These are phyloP conservation scores for Platanus orientalis DNA, from an alignment of 164 flowering plant genomes.

Conservation along the genomic window DNA sequence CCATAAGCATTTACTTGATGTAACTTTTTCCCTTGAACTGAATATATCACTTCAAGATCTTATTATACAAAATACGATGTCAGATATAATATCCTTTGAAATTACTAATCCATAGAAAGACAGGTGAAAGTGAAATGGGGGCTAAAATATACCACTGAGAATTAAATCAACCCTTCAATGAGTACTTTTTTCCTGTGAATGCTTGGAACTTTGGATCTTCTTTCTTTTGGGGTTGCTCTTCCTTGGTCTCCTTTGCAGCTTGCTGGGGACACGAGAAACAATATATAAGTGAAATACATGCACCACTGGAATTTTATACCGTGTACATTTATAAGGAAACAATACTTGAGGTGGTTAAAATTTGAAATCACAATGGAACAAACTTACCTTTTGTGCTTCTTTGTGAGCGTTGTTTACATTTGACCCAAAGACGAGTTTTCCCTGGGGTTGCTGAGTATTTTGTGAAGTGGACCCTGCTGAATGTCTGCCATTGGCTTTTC, in stretches of 20 bases:
- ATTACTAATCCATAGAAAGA: neutral
- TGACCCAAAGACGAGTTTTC: slow-evolving; percentile 94
- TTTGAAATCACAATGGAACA: neutral
- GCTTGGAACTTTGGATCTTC: slow-evolving; percentile 82
- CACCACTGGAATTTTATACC: too few species aligned
- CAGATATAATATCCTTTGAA: too few species aligned
- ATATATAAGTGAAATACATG: neutral
- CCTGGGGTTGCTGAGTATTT: slow-evolving; percentile 55
- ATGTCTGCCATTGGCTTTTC: slow-evolving; percentile 26
- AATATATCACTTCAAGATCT: too few species aligned
- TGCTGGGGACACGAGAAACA: slow-evolving; percentile 8
- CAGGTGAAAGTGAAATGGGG: neutral
- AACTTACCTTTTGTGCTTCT: slow-evolving; percentile 44
- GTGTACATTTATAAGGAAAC: too few species aligned
- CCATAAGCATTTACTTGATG: too few species aligned
- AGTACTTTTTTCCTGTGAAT: slow-evolving; percentile 78
- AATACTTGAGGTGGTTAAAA: too few species aligned
- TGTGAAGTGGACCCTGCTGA: slow-evolving; percentile 50
- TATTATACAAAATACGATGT: neutral
- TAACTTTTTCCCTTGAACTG: too few species aligned
- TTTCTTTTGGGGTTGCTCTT: slow-evolving; percentile 54
- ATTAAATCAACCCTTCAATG: slow-evolving; percentile 59
- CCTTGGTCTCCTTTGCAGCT: slow-evolving; percentile 18
- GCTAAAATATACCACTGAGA: neutral
- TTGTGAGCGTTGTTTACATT: slow-evolving; percentile 30